Base-by-base conservation (phyloP, 2,329 filamentous ascomycete species). In the Mycosphaerella sp. region DNA sequence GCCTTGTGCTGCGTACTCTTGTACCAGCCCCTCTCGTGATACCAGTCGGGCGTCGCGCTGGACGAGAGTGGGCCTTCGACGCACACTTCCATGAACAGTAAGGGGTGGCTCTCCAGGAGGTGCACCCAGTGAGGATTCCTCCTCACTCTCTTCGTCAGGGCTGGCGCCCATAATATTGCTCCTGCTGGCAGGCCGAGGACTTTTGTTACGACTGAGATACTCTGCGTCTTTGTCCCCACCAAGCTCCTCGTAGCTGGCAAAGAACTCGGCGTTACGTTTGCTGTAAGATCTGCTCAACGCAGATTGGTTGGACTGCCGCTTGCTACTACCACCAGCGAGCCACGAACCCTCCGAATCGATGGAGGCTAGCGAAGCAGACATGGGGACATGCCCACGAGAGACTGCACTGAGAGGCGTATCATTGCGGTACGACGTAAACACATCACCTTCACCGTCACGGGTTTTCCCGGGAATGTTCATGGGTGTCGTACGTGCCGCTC, bases 321-420 rank as follows among this genome's bases (percentile, higher is more conserved):
- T 71, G 59, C 75, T 68, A 55, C 78, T 75, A 13, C 91, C 89
- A 3, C 89, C 93, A 1, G 64, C 64, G 40, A 98, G 82, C 93
- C 93, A 98, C 0, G 90, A 96, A 4, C 81, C 93, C 72, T 98
- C 93, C 0, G 90, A 96, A 65, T 96, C 93, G 53, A 97, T 88
- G 0, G 90, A 96, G 1, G 89, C 93, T 14, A 97, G 77, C 0
- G 91, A 97, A 68, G 90, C 85, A 27, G 89, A 88, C 65, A 89
- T 70, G 30, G 62, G 44, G 4, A 51, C 57, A 30, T 59, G 56
- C n/a, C 55, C 53, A 28, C 58, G 59, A 14, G 47, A 41, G 21
- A 39, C 51, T 10, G 57, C 57, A 41, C 61, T 30, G 41, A 62
- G 64, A 0, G 73, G 71, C 8, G 73, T 75, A 42, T 75, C 73